Conservation (phyloP, 2,329 filamentous ascomycete species). For the Paramyrothecium roridum region DNA sequence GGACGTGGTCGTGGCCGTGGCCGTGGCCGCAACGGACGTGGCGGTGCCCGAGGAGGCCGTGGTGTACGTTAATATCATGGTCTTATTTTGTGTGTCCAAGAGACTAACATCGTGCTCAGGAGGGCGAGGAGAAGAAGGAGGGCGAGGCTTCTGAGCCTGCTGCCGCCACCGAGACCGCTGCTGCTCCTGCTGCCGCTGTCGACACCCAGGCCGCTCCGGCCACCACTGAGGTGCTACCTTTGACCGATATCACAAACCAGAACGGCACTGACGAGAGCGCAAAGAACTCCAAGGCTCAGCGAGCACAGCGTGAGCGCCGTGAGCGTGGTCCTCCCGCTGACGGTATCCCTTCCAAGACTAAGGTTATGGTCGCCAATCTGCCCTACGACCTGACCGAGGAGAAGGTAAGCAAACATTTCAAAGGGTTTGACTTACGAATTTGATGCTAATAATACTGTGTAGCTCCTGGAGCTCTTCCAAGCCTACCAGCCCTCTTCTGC, state of each 20-base stretch:
- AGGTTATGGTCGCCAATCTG: slow-evolving; percentile 99
- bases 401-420: slow-evolving; percentile 62
- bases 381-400: slow-evolving; percentile 98
- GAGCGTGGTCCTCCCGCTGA: slow-evolving; percentile 96
- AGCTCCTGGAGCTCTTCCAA: slow-evolving; percentile 97
- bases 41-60: slow-evolving; percentile 53
- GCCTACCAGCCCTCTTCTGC: slow-evolving; percentile 90
- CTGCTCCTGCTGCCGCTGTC: slow-evolving; percentile 41
- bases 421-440: neutral
- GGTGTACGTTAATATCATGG: slow-evolving; percentile 12
- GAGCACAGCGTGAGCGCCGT: slow-evolving; percentile 58
- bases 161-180: slow-evolving; percentile 42
- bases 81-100: too few species aligned
- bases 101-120: too few species aligned
- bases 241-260: slow-evolving; percentile 61
- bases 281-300: slow-evolving; percentile 56
- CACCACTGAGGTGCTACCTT: slow-evolving; percentile 52
- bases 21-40: slow-evolving; percentile 65
- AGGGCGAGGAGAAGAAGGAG: slow-evolving; percentile 44
- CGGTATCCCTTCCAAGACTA: slow-evolving; percentile 97
- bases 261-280: slow-evolving; percentile 55
- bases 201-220: slow-evolving; percentile 36
- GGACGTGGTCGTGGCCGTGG: slow-evolving; percentile 67
- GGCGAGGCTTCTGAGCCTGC: slow-evolving; percentile 32
- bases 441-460: slow-evolving; percentile 17